phyloP scores from a whole-genome alignment of 2,329 filamentous ascomycete genomes.

The Ophiocordyceps robertsii region DNA sequence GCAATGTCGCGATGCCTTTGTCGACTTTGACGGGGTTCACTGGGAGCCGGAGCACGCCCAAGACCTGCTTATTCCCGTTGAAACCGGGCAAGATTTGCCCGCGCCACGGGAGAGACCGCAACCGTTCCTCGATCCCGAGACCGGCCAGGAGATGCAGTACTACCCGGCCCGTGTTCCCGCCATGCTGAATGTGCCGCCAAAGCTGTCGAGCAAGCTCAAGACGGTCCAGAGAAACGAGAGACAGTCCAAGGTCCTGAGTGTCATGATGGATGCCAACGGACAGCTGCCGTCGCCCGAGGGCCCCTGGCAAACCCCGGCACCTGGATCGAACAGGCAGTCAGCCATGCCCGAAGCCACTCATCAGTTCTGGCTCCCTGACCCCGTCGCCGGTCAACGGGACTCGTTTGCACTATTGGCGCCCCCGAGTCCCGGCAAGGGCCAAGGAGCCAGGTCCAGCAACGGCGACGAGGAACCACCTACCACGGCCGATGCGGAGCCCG shows the following conservation, averaged over 20 bases:
- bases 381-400: constrained; percentile 23
- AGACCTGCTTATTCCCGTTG: constrained; percentile 10
- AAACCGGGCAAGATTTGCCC: constrained; percentile 8
- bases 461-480: constrained; percentile 2
- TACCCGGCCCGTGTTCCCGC: constrained; percentile 91
- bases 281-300: constrained; percentile 2
- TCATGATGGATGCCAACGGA: constrained; percentile 28
- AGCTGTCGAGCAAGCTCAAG: constrained; percentile 63
- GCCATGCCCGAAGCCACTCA: constrained; percentile 7
- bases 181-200: constrained; percentile 84
- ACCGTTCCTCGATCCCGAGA: constrained; percentile 49
- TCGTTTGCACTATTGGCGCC: constrained; percentile 19
- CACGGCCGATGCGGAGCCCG: constrained; percentile 3
- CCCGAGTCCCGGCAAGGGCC: constrained; percentile 9
- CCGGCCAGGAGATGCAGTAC: constrained; percentile 74
- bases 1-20: constrained; percentile 55
- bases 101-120: constrained; percentile 27
- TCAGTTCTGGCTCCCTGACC: constrained; percentile 32
- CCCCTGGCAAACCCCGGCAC: not conserved
- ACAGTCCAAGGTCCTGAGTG: constrained; percentile 58
- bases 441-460: constrained; percentile 7
- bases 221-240: constrained; percentile 52
- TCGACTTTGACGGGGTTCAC: constrained; percentile 72
- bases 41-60: constrained; percentile 41
- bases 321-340: constrained; percentile 6